phyloP scores from a whole-genome alignment of 495 filamentous ascomycete genomes.

The Immersiella caudata region DNA sequence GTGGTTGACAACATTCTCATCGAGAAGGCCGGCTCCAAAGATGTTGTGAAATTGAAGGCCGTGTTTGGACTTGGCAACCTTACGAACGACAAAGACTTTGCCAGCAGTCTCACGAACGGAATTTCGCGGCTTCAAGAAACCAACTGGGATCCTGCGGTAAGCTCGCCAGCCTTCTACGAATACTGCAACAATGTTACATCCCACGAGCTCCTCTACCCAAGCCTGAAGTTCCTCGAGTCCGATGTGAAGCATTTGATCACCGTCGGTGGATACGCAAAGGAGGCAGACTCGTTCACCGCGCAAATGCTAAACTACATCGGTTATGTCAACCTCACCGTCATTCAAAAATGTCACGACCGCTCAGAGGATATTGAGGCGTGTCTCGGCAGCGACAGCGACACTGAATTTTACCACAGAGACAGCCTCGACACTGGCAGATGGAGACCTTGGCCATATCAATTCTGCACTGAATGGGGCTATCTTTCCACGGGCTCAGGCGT shows the following conservation, averaged over 20 bases:
- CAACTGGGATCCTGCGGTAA: slow-evolving; percentile 71
- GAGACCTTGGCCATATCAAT: slow-evolving; percentile 64
- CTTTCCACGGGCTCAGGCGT: slow-evolving; percentile 67
- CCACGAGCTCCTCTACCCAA: slow-evolving; percentile 49
- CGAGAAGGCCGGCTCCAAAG: slow-evolving; percentile 46
- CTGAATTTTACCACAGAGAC: slow-evolving; percentile 53
- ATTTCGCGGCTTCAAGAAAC: slow-evolving; percentile 61
- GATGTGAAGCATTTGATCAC: slow-evolving; percentile 53
- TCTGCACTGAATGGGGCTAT: slow-evolving; percentile 67
- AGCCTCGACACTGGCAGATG: slow-evolving; percentile 48
- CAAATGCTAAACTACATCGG: slow-evolving; percentile 68
- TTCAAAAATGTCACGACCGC: slow-evolving; percentile 27
- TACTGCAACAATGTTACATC: slow-evolving; percentile 65
- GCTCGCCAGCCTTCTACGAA: slow-evolving; percentile 53
- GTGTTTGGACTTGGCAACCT: slow-evolving; percentile 62
- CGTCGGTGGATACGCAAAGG: slow-evolving; percentile 58
- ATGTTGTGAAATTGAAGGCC: slow-evolving; percentile 57
- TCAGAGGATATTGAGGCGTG: slow-evolving; percentile 53
- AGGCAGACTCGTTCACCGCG: slow-evolving; percentile 52
- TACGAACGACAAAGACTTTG: slow-evolving; percentile 65
- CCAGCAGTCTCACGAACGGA: slow-evolving; percentile 52
- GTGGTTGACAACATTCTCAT: slow-evolving; percentile 69
- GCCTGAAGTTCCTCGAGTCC: slow-evolving; percentile 39
- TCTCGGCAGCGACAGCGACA: slow-evolving; percentile 53
- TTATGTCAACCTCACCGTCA: slow-evolving; percentile 53